These are phyloP conservation scores for Fusarium sp. DNA, from an alignment of 2,329 filamentous ascomycete species.

Conservation along the genomic window DNA sequence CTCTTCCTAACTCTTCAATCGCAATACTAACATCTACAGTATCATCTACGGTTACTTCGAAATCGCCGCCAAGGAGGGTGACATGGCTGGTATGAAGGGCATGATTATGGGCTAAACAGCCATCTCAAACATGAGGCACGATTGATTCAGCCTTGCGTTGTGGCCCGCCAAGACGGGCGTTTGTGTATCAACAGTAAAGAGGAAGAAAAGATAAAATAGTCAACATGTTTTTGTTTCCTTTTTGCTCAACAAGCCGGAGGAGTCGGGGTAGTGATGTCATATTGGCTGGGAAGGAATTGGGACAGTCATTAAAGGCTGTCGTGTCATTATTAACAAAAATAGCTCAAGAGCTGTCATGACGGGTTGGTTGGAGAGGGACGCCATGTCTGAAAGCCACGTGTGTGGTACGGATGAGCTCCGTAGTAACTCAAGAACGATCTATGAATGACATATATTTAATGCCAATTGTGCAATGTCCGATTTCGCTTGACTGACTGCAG, in stretches of 20 bases:
- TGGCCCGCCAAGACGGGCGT: constrained; percentile 20
- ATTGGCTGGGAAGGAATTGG: constrained; percentile 35
- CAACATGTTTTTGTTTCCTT: constrained; percentile 41
- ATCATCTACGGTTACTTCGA: constrained; percentile 99
- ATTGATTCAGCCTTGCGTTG: constrained; percentile 35
- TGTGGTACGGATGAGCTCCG: constrained; percentile 16
- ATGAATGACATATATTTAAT: constrained; percentile 42
- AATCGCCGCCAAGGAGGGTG: constrained; percentile 98
- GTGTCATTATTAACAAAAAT: constrained; percentile 36
- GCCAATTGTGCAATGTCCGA: constrained; percentile 1
- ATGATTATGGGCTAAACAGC: constrained; percentile 72
- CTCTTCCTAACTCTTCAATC: constrained; percentile 36
- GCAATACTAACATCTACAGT: constrained; percentile 57
- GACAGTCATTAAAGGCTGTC: constrained; percentile 36
- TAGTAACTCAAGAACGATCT: constrained; percentile 38
- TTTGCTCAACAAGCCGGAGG: constrained; percentile 36
- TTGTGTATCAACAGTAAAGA: constrained; percentile 43
- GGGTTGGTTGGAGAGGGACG: constrained; percentile 21
- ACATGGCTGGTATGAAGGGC: constrained; percentile 82
- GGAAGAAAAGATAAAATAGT: constrained; percentile 42
- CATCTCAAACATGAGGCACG: constrained; percentile 24
- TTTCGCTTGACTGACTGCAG: not conserved
- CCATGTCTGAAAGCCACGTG: constrained; percentile 14
- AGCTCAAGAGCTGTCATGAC: constrained; percentile 33
- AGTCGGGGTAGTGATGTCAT: constrained; percentile 39